Percentiles rank a stretch among this genome's conserved stretches.
Evolutionary conservation across 1,284 basidiomycete genomes (phyloP).

Genomic region (Laetiporus sulphureus): DNA sequence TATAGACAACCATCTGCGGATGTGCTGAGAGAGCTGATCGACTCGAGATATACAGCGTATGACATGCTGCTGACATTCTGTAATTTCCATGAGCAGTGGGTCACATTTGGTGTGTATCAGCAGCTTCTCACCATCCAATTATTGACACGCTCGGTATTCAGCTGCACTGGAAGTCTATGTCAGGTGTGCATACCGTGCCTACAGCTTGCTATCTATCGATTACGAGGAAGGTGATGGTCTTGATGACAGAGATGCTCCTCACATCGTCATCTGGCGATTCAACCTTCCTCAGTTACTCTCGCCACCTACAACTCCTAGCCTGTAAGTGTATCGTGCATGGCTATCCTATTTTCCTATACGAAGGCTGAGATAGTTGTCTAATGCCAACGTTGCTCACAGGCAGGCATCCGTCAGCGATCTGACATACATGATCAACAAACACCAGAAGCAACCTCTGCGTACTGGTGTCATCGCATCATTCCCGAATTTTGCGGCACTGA

Average conservation of each 20-base stretch:
- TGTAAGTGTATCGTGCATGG: conserved; percentile 43
- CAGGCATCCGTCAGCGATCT: conserved; percentile 91
- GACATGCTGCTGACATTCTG: conserved; percentile 99
- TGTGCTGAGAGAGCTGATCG: conserved; percentile 87
- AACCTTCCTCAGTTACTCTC: conserved; percentile 82
- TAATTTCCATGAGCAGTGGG: conserved; percentile 77
- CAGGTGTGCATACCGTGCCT: conserved; percentile 93
- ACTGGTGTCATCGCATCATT: conserved; percentile 89
- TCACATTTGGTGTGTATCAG: conserved; percentile 63
- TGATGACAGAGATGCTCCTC: conserved; percentile 76
- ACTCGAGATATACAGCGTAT: conserved; percentile 95
- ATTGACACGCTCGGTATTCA: conserved; percentile 23
- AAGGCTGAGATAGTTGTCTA: too few species aligned
- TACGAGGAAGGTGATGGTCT: conserved; percentile 83
- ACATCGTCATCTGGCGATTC: conserved; percentile 88
- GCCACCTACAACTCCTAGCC: conserved; percentile 78
- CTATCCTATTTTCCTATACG: too few species aligned
- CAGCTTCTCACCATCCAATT: background rate
- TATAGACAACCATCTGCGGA: conserved; percentile 75
- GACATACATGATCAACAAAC: conserved; percentile 80
- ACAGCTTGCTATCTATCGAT: conserved; percentile 88
- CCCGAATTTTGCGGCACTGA: conserved; percentile 66
- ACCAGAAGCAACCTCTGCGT: conserved; percentile 82
- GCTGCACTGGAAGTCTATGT: conserved; percentile 97
- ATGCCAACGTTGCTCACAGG: conserved; percentile 38